Evolutionary conservation across 23 red algal genomes (phyloP).

Genomic region (Gracilaria gracilis): DNA sequence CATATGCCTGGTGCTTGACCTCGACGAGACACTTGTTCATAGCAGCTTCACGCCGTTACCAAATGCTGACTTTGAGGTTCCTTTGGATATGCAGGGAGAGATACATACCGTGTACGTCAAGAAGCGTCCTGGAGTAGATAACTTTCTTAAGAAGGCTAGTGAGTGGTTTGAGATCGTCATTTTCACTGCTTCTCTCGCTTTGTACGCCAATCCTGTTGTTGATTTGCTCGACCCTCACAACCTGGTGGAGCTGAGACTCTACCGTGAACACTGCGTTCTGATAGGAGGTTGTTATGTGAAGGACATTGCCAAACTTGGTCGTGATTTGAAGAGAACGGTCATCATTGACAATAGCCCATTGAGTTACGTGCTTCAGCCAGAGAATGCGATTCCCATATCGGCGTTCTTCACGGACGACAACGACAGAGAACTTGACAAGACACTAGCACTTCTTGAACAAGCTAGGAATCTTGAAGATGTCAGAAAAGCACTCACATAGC

Average conservation of each 20-base stretch:
- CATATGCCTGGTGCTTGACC: slow-evolving; percentile 88
- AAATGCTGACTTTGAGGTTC: slow-evolving; percentile 80
- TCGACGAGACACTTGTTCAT: slow-evolving; percentile 99
- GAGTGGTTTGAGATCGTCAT: slow-evolving; percentile 93
- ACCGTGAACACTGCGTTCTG: slow-evolving; percentile 85
- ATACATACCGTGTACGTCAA: slow-evolving; percentile 84
- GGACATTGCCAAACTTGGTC: slow-evolving; percentile 86
- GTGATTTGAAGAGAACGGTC: slow-evolving; percentile 85
- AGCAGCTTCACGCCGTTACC: slow-evolving; percentile 72
- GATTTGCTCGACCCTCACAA: slow-evolving; percentile 79
- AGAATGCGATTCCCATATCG: slow-evolving; percentile 87
- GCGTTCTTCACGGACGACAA: slow-evolving; percentile 82
- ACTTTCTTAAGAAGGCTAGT: slow-evolving; percentile 71
- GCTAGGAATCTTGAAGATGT: slow-evolving; percentile 88
- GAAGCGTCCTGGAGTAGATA: slow-evolving; percentile 85
- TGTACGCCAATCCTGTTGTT: slow-evolving; percentile 95
- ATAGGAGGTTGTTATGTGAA: slow-evolving; percentile 93
- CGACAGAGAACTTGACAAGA: slow-evolving; percentile 85
- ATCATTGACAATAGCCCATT: slow-evolving; percentile 97
- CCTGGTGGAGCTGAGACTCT: slow-evolving; percentile 70
- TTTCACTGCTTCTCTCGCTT: slow-evolving; percentile 90
- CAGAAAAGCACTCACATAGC: slow-evolving; percentile 55
- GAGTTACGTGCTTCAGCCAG: slow-evolving; percentile 84
- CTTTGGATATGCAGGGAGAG: slow-evolving; percentile 87
- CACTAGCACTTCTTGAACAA: slow-evolving; percentile 74